These are phyloP conservation scores for Kondoa malvinella DNA, from an alignment of 768 basidiomycete species.

Conservation along the genomic window DNA sequence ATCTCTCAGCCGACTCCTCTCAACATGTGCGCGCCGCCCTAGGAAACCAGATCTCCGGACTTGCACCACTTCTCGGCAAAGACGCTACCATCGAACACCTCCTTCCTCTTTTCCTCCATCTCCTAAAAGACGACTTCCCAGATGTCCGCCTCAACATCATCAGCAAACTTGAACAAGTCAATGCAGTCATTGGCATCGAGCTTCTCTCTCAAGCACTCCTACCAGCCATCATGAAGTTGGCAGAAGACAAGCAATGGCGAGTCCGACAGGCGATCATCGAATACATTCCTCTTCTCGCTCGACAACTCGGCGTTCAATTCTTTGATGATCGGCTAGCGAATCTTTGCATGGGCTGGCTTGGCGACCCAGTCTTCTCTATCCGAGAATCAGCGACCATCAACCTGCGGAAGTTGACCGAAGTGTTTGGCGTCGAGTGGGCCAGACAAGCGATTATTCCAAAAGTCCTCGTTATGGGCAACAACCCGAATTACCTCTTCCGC, in stretches of 20 bases:
- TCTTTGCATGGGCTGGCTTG: conserved; percentile 97
- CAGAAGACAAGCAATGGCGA: conserved; percentile 99
- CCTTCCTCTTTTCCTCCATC: conserved; percentile 85
- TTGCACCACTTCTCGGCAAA: conserved; percentile 82
- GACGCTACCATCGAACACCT: conserved; percentile 90
- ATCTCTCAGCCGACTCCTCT: conserved; percentile 77
- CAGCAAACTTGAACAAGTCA: conserved; percentile 92
- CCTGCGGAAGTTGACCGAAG: conserved; percentile 88
- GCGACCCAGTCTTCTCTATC: conserved; percentile 95
- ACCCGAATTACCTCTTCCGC: conserved; percentile 89
- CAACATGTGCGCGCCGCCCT: conserved; percentile 95
- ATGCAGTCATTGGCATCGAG: conserved; percentile 97
- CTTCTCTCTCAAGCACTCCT: conserved; percentile 82
- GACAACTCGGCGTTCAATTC: conserved; percentile 88
- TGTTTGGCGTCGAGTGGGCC: conserved; percentile 98
- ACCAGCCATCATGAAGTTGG: conserved; percentile 91
- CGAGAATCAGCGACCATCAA: conserved; percentile 96
- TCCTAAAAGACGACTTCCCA: conserved; percentile 96
- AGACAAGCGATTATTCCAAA: conserved; percentile 84
- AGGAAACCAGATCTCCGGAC: conserved; percentile 85
- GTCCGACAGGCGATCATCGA: conserved; percentile 99
- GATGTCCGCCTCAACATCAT: conserved; percentile 96
- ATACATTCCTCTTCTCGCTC: conserved; percentile 92
- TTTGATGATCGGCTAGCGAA: conserved; percentile 95
- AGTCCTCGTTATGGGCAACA: conserved; percentile 88